Evolutionary conservation across 2,329 filamentous ascomycete species (phyloP), one percentile per base, ranked within the genome.

Genomic region (Geosmithia putterillii): DNA sequence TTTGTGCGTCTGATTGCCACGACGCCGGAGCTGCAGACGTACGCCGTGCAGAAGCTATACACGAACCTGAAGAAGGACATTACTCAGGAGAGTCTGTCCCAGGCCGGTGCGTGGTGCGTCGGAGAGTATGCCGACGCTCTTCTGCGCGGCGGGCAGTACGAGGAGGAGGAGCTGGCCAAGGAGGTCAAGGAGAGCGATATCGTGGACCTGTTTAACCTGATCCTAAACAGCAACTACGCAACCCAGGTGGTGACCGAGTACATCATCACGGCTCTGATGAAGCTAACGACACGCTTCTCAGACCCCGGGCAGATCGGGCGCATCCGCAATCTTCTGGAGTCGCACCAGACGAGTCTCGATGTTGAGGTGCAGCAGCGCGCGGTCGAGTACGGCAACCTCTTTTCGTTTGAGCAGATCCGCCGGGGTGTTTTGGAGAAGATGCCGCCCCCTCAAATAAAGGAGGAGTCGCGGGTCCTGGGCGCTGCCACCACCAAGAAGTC

Each of bases 1-100:
- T 96, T 98, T 57, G 84, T 98, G 47, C 84, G 94, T 41, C 76
- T 98, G 2, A 90, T 98, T 50, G 92, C 92, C 14, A 96, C 90
- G 0, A 94, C 88, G 0, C 82, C 89, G 0, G 92, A 98, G 53
- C 70, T 96, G 35, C 92, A 98, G 62, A 95, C 89, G 1, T 98
- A 98, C 58, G 89, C 88, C 1, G 90, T 90, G 4, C 92, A 95
- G 57, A 98, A 96, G 62, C 71, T 98, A 7, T 98, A 95, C 60
- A 72, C 81, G 18, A 85, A 84, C 47, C 68, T 98, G 44, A 95
- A 92, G 61, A 92, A 94, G 51, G 92, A 98, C 54, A 95, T 98
- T 53, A 95, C 90, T 2, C 92, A 98, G 60, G 94, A 98, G 63
- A 94, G 88, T 50, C 67, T 98, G 49, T 95, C 88, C 8, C 76